A percentile compares a stretch with the other conserved stretches of the same genome.
Evolutionary conservation across 306 rosid genomes (phyloP).

Genomic region (Ormosia semicastrata): DNA sequence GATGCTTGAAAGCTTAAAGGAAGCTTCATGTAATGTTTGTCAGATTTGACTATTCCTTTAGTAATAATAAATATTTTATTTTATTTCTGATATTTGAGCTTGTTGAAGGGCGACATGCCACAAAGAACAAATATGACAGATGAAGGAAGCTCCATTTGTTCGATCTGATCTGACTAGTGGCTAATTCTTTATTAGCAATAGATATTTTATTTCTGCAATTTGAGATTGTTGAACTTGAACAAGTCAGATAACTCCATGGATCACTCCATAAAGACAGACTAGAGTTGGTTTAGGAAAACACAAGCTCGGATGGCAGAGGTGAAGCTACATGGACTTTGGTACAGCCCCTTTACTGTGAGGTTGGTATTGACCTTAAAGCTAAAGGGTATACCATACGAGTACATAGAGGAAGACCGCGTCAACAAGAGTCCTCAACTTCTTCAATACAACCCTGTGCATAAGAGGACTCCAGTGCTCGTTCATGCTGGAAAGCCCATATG

Average conservation of each 20-base stretch:
- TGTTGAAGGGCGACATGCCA: not conserved
- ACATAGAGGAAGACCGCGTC: constrained; percentile 44
- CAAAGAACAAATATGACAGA: not conserved
- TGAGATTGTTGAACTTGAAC: not conserved
- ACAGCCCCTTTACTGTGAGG: constrained; percentile 43
- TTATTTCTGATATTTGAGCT: too few relatives aligned
- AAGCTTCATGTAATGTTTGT: too few relatives aligned
- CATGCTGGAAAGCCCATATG: constrained; percentile 44
- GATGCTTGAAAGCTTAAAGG: too few relatives aligned
- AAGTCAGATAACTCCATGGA: not conserved
- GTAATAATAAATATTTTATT: too few relatives aligned
- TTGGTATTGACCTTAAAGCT: constrained; percentile 44
- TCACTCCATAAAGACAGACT: not conserved
- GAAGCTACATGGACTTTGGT: constrained; percentile 46
- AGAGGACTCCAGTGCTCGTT: constrained; percentile 48
- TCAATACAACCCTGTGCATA: constrained; percentile 44
- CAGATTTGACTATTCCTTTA: too few relatives aligned
- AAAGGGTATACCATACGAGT: constrained; percentile 48
- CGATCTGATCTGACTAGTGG: not conserved
- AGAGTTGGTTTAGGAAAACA: not conserved
- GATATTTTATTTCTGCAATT: not conserved
- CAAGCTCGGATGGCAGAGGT: constrained; percentile 11
- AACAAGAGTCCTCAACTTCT: constrained; percentile 44
- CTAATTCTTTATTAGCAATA: not conserved
- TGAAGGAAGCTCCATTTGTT: not conserved